A percentile compares a stretch with the other conserved stretches of the same genome.
Evolutionary conservation across 2,329 filamentous ascomycete species (phyloP).

Genomic region (Rachicladosporium sp.): DNA sequence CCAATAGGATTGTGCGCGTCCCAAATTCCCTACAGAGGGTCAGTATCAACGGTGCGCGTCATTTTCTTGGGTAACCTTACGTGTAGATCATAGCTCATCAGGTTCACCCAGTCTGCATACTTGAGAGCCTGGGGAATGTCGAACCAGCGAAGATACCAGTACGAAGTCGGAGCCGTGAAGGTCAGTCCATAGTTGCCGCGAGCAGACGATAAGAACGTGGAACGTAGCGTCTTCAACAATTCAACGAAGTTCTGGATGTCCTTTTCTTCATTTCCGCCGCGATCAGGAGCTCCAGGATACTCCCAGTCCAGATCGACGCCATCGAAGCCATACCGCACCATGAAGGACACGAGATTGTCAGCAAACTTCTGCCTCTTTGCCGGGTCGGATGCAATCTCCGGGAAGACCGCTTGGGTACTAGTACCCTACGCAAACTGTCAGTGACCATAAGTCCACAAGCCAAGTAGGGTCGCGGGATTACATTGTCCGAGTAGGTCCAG

Average conservation of each 20-base stretch:
- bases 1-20: constrained; percentile 24
- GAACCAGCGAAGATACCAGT: constrained; percentile 11
- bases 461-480: too few species aligned
- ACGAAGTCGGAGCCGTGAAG: constrained; percentile 18
- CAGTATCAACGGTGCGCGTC: constrained; percentile 26
- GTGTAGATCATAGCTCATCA: constrained; percentile 5
- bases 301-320: constrained; percentile 14
- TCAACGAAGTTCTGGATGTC: constrained; percentile 29
- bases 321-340: constrained; percentile 9
- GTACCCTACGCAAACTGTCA: constrained; percentile 5
- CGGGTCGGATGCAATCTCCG: constrained; percentile 20
- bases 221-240: constrained; percentile 26
- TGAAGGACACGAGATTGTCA: constrained; percentile 5
- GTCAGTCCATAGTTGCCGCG: constrained; percentile 30
- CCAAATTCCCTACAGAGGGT: constrained; percentile 34
- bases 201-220: constrained; percentile 14
- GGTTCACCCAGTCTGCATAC: constrained; percentile 10
- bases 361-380: constrained; percentile 2
- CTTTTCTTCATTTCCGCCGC: constrained; percentile 23
- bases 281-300: constrained; percentile 18
- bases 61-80: constrained; percentile 21
- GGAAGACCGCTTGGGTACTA: constrained; percentile 14
- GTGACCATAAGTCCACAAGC: too few species aligned
- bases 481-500: constrained; percentile 27
- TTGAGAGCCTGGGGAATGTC: constrained; percentile 4